Base-by-base conservation (phyloP, 1,139 yeast species). In the Debaryomyces subglobosus region DNA sequence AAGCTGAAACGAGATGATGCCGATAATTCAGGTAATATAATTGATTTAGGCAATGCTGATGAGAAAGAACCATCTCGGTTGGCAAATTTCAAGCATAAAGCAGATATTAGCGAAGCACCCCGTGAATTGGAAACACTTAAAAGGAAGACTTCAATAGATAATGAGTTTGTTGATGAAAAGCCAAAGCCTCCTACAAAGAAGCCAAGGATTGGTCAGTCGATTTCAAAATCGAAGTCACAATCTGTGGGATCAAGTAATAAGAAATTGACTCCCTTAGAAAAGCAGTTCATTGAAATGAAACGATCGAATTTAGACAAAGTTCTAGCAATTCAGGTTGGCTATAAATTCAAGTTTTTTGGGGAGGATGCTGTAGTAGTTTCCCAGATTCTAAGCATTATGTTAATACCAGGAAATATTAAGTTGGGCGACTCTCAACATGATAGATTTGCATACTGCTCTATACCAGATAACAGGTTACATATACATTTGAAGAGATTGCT, bases 301-400 rank as follows among this genome's bases (percentile, higher is more conserved):
- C 59, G 66, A 4, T 63, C 68, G 1, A 72, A 92, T 61, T 63
- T 65, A 43, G 96, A 89, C 53, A 87, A 89, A 42, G 58, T 94
- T 1, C 71, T 94, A 6, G 84, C 94, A 0, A 77, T 94, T 21
- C 95, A 94, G 62, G 95, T 89, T 7, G 99, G 99, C 0, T 94
- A 94, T 68, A 90, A 90, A 65, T 94, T 84, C 69, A 88, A 88
- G 60, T 84, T 91, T 50, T 90, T 83, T 63, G 97, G 96, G 0
- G 78, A 83, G 47, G 97, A 92, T 68, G 98, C 98, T 0, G 74
- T 71, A 15, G 72, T 71, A 3, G 96, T 86, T 0, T 78, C 96
- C 8, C 68, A 74, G 45, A 75, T 86, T 12, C 67, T 90, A 35
- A 85, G 87, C 52, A 86, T 89, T 46, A 85, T 85, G 83, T 71